phyloP scores from a whole-genome alignment of 176 grass and related monocot genomes.

The Oryza brachyantha region DNA sequence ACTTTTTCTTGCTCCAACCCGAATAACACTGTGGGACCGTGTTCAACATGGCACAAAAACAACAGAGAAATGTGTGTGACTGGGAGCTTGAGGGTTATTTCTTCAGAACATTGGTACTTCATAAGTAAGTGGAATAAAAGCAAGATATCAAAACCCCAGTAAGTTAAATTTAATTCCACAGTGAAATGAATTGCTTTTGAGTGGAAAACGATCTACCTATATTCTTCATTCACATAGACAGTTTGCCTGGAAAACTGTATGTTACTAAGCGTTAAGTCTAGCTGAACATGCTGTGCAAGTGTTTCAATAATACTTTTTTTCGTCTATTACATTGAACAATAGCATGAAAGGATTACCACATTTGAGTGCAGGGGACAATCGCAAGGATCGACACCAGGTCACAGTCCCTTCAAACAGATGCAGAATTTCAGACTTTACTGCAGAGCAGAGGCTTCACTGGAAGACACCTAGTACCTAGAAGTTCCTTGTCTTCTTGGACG shows the following conservation, averaged over 20 bases:
- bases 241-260: not conserved
- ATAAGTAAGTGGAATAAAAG: not conserved
- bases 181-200: not conserved
- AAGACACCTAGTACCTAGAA: constrained; percentile 32
- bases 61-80: not conserved
- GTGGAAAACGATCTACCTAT: not conserved
- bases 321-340: not conserved
- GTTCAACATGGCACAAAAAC: not conserved
- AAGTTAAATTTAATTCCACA: not conserved
- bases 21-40: not conserved
- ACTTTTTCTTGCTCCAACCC: not conserved
- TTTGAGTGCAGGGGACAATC: not conserved
- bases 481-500: constrained; percentile 57
- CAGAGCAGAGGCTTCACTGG: not conserved
- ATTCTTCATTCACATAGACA: not conserved
- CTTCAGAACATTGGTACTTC: not conserved
- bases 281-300: not conserved
- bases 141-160: not conserved
- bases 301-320: not conserved
- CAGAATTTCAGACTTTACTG: not conserved
- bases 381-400: not conserved
- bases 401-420: not conserved
- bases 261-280: not conserved
- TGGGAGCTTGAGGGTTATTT: too few species aligned
- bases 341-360: not conserved